Base-by-base conservation (phyloP, 2,329 filamentous ascomycete genomes). In the Trematosphaeria pertusa region DNA sequence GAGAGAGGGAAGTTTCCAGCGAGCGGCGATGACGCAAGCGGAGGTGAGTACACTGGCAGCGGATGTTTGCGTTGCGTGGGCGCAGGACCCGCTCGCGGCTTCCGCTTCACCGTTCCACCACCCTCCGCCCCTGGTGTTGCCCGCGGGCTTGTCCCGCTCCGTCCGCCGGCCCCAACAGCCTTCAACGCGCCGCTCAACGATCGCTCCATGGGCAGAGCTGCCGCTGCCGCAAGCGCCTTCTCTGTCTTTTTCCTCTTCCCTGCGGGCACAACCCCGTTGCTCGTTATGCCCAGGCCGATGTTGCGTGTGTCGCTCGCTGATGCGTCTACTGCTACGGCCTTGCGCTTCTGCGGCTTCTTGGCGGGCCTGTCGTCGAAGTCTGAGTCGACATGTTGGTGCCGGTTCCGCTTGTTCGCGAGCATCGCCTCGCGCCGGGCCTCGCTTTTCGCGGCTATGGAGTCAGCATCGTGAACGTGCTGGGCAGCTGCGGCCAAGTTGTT, bases 341-440 rank as follows among this genome's bases (percentile, higher is more conserved):
- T 91, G 42, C 87, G 81, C 50, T 77, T 79, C 21, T 80, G 79
- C 51, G 69, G 67, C 69, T 88, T 90, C 76, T 91, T 94, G 37
- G 72, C 65, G 0, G 62, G 70, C 28, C 75, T 70, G 39, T 95
- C 91, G 56, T 96, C 91, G 54, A 87, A 85, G 61, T 96, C 91
- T 0, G 88, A 89, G 53, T 95, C 91, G 24, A 82, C 80, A 49
- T 88, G 85, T 34, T 87, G 84, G 63, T 85, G 87, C 33, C 70
- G 60, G 55, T 83, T 83, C 53, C 85, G 88, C 68, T 88, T 90
- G 64, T 88, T 89, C 31, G 87, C 88, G 53, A 87, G 81, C 50
- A 92, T 79, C 17, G 90, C 88, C 71, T 96, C 91, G 65, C 93
- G 91, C 55, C 90, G 82, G 24, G 87, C 87, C 65, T 95, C 91